phyloP scores from a whole-genome alignment of 176 grass and related monocot genomes.

The Musa itinerans region DNA sequence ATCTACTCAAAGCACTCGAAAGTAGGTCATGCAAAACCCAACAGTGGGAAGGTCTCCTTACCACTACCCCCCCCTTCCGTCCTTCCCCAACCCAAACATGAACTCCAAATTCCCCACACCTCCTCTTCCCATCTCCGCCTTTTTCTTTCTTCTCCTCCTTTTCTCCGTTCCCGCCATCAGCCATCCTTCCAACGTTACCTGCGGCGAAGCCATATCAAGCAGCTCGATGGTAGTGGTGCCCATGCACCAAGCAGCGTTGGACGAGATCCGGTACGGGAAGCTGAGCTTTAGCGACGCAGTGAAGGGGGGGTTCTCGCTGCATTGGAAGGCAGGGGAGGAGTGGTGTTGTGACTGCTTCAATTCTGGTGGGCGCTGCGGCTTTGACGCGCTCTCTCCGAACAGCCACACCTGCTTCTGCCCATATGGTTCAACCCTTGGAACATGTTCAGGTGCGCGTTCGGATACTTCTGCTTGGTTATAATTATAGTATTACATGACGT shows the following conservation, averaged over 20 bases:
- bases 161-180: background rate
- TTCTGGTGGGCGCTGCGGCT: background rate
- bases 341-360: background rate
- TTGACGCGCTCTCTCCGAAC: background rate
- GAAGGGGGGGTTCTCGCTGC: background rate
- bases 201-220: conserved; percentile 5
- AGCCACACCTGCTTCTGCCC: background rate
- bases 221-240: background rate
- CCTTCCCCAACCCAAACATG: too few relatives aligned
- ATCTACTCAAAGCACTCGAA: too few relatives aligned
- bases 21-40: too few relatives aligned
- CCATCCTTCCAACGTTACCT: background rate
- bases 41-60: too few relatives aligned
- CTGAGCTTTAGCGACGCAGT: background rate
- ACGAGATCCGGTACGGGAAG: background rate
- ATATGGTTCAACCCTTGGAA: background rate
- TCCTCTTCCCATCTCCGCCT: background rate
- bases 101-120: background rate
- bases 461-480: too few relatives aligned
- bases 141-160: background rate
- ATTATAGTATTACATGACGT: too few relatives aligned
- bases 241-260: background rate
- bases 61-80: too few relatives aligned
- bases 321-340: background rate
- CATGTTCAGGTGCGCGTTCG: background rate